Evolutionary conservation across 257 asterid genomes (phyloP).

Genomic region (Fraxinus anomala): DNA sequence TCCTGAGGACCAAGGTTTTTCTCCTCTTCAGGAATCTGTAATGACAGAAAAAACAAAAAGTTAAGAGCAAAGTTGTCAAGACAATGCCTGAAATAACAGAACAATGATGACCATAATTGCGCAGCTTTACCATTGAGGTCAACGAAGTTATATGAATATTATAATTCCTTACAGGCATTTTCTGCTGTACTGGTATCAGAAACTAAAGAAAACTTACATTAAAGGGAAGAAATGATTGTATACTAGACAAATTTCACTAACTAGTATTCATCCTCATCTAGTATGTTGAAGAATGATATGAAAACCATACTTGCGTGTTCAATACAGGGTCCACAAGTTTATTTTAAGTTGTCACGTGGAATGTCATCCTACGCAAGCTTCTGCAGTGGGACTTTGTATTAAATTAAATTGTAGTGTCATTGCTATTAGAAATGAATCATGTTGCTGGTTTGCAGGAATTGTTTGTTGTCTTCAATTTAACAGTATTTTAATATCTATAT

Average conservation of each 20-base stretch:
- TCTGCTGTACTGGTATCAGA: background rate
- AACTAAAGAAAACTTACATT: conserved; percentile 7
- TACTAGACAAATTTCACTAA: background rate
- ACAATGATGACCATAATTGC: background rate
- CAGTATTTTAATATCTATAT: background rate
- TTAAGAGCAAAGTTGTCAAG: background rate
- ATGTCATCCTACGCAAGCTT: background rate
- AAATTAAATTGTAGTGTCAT: background rate
- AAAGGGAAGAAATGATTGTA: background rate
- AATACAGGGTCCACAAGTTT: background rate
- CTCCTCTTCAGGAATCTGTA: conserved; percentile 37
- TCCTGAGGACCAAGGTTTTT: conserved; percentile 49
- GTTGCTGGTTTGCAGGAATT: no score
- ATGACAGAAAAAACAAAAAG: conserved; percentile 13
- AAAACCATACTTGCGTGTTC: background rate
- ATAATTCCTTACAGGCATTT: background rate
- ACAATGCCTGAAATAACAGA: background rate
- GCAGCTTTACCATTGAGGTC: background rate
- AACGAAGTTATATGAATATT: background rate
- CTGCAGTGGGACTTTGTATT: background rate
- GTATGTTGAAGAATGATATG: background rate
- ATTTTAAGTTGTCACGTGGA: background rate
- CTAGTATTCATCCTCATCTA: background rate
- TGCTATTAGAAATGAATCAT: background rate
- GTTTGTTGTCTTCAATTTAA: background rate